A percentile compares a stretch with the other conserved stretches of the same genome.
phyloP scores from a whole-genome alignment of 176 grass and related monocot genomes.

The Pontederia paniculata region DNA sequence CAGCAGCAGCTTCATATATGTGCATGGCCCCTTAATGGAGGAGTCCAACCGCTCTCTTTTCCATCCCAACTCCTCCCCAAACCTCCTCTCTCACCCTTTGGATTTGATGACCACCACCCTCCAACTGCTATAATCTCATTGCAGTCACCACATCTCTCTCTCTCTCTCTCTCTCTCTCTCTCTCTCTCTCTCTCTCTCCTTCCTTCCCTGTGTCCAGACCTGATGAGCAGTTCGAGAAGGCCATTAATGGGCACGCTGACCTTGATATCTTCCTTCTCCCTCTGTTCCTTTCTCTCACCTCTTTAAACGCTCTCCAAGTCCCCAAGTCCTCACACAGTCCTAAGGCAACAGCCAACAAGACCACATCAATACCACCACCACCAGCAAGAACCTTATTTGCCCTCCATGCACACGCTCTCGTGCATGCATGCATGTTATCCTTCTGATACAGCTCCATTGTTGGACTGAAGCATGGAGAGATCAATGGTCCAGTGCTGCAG shows the following conservation, averaged over 20 bases:
- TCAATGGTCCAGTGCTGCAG: constrained; percentile 9
- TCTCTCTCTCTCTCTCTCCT: neutral
- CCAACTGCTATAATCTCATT: neutral
- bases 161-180: neutral
- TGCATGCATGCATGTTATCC: constrained; percentile 34
- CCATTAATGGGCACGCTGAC: neutral
- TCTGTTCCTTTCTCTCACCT: neutral
- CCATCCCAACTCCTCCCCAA: no score
- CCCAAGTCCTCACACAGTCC: constrained; percentile 4
- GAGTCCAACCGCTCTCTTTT: constrained; percentile 11
- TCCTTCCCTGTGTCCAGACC: neutral
- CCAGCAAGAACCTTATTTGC: no score
- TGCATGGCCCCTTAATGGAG: neutral
- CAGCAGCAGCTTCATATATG: no score
- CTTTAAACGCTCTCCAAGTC: neutral
- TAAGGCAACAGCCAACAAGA: neutral
- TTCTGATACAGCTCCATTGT: constrained; percentile 14
- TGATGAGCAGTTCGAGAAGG: neutral
- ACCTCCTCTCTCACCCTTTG: neutral
- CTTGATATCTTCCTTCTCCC: neutral
- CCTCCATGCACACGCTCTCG: constrained; percentile 26
- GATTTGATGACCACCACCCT: neutral
- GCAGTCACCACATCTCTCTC: no score
- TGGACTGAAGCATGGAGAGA: neutral
- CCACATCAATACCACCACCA: constrained; percentile 24